Evolutionary conservation across 192 early-diverging fungal species (phyloP), one percentile per base, ranked within the genome.

Genomic region (Coemansia sp.): DNA sequence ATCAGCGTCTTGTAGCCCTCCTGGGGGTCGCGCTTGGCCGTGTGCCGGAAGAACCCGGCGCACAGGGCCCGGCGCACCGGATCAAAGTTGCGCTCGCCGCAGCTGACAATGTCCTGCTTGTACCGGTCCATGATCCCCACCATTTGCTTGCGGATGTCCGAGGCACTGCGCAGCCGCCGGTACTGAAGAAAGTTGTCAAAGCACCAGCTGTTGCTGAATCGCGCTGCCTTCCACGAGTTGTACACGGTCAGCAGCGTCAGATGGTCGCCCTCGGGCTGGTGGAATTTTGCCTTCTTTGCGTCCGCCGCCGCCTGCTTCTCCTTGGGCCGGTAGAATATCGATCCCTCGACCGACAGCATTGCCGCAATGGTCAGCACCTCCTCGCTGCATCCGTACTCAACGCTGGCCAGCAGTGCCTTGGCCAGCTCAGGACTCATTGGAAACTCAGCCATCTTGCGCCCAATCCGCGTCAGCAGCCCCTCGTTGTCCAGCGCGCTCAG

Each of bases 1-100:
- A 96, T 82, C 17, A 99, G 79, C 14, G 97, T 99, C 70, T 99
- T 99, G 75, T 99, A 99, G 3, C 97, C 95, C 72, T 98, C 97
- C 70, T 94, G 91, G 3, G 95, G 92, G 68, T 99, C 97, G 57
- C 97, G 97, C 64, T 99, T 97, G 53, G 97, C 97, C 0, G 93
- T 88, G 61, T 99, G 87, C 19, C 93, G 82, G 79, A 99, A 99
- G 62, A 88, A 93, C 14, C 97, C 97, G 15, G 88, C 90, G 38
- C 89, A 90, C 20, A 99, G 83, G 0, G 95, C 91, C 30, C 85
- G 81, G 27, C 90, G 83, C 2, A 98, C 95, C 50, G 93, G 93
- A 38, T 93, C 90, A 71, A 90, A 96, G 57, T 97, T 96, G 60
- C 84, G 85, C 25, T 86, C 87, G 17, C 88, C 87, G 75, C 96